A percentile compares a stretch with the other conserved stretches of the same genome.
These are phyloP conservation scores for Actinidia arguta DNA, from an alignment of 179 eudicot species.

Conservation along the genomic window DNA sequence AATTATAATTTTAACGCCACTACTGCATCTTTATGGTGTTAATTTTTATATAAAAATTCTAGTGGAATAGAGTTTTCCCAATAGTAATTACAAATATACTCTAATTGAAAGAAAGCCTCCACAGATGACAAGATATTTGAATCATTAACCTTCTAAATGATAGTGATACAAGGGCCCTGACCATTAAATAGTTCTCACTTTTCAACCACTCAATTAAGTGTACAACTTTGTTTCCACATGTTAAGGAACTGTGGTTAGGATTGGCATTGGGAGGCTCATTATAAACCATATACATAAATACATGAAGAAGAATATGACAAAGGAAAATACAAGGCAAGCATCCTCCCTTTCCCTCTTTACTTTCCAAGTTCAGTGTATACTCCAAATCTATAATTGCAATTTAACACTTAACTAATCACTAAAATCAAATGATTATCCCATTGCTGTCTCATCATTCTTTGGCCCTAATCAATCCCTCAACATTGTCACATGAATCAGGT, in stretches of 20 bases:
- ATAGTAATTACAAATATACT: neutral
- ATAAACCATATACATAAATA: conserved; percentile 15
- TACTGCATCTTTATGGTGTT: no score
- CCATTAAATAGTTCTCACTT: neutral
- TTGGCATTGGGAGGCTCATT: neutral
- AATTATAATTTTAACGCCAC: no score
- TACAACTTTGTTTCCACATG: neutral
- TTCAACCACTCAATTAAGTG: neutral
- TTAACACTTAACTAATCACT: neutral
- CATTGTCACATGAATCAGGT: conserved; percentile 34
- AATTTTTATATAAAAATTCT: neutral
- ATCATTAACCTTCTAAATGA: no score
- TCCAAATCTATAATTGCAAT: neutral
- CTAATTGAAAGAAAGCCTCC: neutral
- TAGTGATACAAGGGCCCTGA: no score
- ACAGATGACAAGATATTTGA: no score
- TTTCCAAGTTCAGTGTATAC: conserved; percentile 35
- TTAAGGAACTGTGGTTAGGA: neutral
- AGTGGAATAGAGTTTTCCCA: neutral
- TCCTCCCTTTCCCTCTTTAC: conserved; percentile 13
- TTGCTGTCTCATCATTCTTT: neutral
- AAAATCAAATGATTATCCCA: neutral
- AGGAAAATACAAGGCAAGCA: conserved; percentile 13
- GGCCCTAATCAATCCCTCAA: conserved; percentile 6
- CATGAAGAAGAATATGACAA: conserved; percentile 18